phyloP scores from a whole-genome alignment of 352 stramenopile genomes.

The Plasmopara muralis region DNA sequence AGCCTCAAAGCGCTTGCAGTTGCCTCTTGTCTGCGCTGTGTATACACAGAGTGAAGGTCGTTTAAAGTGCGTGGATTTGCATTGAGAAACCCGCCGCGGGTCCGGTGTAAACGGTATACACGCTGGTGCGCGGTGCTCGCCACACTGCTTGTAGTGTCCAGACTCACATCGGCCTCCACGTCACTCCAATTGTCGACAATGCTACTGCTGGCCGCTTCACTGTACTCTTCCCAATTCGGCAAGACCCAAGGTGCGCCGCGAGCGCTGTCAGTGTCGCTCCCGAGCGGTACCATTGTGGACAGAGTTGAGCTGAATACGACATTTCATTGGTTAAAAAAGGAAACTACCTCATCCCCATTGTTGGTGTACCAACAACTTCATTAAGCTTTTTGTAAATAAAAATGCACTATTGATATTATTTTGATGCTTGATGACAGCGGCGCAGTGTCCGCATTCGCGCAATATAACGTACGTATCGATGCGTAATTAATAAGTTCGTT shows the following conservation, averaged over 20 bases:
- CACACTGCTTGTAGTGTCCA: conserved; percentile 28
- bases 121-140: conserved; percentile 34
- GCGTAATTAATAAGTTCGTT: no score
- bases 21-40: conserved; percentile 22
- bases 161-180: conserved; percentile 27
- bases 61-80: conserved; percentile 17
- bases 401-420: no score
- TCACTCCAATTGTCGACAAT: conserved; percentile 26
- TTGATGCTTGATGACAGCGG: no score
- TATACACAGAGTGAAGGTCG: conserved; percentile 30
- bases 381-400: no score
- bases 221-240: conserved; percentile 52
- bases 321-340: conserved; percentile 12
- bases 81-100: conserved; percentile 1
- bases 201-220: conserved; percentile 26
- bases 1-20: conserved; percentile 17
- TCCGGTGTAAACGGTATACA: conserved; percentile 29
- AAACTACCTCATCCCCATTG: conserved; percentile 5
- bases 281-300: conserved; percentile 7
- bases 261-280: conserved; percentile 1
- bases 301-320: conserved; percentile 5
- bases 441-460: no score
- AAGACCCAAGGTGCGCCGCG: conserved; percentile 31
- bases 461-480: no score
- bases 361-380: no score